Base-by-base conservation (phyloP, 345 rosid genomes). In the Citrus cavaleriei region DNA sequence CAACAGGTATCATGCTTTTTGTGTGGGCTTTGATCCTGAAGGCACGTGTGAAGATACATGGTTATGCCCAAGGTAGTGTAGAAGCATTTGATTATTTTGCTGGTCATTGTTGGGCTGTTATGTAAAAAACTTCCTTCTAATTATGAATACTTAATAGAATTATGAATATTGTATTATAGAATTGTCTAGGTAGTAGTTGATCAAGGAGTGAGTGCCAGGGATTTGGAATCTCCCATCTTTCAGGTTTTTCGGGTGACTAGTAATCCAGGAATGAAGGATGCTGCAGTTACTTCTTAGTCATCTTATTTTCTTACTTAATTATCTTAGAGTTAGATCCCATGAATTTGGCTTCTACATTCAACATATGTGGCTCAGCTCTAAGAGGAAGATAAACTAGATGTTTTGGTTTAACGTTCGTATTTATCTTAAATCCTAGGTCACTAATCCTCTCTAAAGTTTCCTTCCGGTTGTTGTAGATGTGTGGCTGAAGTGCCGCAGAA, bases 21-120 rank as follows among this genome's bases (percentile, higher is more conserved):
- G 99, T 79, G 99, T 96, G 76, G 98, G 95, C 37, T 96, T 96
- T 89, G 95, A 96, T 89, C 81, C 94, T 38, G 97, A 94, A 84
- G 84, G 84, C 68, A 85, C 95, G 76, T 86, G 89, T 77, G 99
- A 96, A 81, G 93, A 89, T 85, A 85, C 97, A 64, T 96, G 99
- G 99, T 81, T 90, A 81, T 96, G 99, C 84, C 99, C 98, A 38
- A 93, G 99, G 99, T 94, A 88, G 77, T 83, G 68, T 86, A 42
- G 65, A 35, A 77, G 78, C 69, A 61, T 59, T 49, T 74, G 75
- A 27, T 83, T 83, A 68, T 24, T 42, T 28, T 78, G 42, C 80
- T 70, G 70, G 78, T 74, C 73, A 78, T 4, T 70, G 67, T 80
- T 79, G 55, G 72, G 78, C 63, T 81, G 68, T 83, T 34, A 62